These are phyloP conservation scores for Lentinula boryana DNA, from an alignment of 768 basidiomycete species.

Conservation along the genomic window DNA sequence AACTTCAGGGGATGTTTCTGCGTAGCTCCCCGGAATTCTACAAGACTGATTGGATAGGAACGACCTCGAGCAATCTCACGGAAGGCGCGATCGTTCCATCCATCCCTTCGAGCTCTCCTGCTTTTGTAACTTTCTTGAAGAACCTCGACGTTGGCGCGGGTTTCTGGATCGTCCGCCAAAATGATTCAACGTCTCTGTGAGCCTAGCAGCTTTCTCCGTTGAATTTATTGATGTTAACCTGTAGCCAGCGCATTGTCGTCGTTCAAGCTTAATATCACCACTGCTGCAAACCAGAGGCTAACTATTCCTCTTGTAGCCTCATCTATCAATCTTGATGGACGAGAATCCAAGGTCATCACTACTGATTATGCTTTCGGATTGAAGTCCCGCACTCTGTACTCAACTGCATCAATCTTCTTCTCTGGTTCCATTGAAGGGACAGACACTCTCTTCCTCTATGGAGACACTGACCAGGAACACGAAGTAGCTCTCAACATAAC, in stretches of 20 bases:
- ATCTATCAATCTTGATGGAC: constrained; percentile 55
- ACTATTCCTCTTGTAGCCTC: constrained; percentile 50
- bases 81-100: constrained; percentile 9
- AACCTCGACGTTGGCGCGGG: constrained; percentile 63
- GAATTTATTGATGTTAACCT: not conserved
- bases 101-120: constrained; percentile 26
- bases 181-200: constrained; percentile 56
- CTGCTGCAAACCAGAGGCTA: constrained; percentile 39
- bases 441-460: constrained; percentile 62
- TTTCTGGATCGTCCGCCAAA: constrained; percentile 70
- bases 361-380: constrained; percentile 68
- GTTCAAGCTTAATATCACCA: constrained; percentile 59
- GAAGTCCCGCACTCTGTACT: constrained; percentile 52
- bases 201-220: not conserved
- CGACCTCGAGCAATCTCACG: constrained; percentile 43
- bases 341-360: constrained; percentile 69
- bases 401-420: constrained; percentile 70
- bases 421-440: constrained; percentile 54
- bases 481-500: constrained; percentile 42
- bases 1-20: constrained; percentile 72
- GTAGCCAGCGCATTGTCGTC: constrained; percentile 32
- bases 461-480: constrained; percentile 48
- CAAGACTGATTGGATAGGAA: constrained; percentile 72
- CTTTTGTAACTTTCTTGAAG: constrained; percentile 54
- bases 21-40: constrained; percentile 75